These are phyloP conservation scores for Penicillium pancosmium DNA, from an alignment of 495 filamentous ascomycete genomes.

Conservation along the genomic window DNA sequence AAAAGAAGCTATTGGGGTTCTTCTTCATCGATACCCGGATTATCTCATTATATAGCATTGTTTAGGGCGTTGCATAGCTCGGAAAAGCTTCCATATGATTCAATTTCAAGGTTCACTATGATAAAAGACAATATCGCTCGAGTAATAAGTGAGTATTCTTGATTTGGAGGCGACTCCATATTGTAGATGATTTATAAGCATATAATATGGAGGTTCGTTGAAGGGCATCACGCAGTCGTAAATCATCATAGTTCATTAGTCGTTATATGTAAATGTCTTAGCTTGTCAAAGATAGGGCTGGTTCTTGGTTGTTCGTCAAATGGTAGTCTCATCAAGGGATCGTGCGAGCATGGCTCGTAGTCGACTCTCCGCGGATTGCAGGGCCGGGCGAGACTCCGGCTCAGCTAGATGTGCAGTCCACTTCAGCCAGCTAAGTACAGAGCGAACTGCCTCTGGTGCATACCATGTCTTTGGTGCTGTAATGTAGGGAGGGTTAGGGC, in stretches of 20 bases:
- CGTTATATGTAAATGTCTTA: conserved; percentile 1
- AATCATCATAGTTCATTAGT: conserved; percentile 20
- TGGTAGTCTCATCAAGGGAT: conserved; percentile 6
- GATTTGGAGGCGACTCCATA: background rate
- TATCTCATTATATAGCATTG: conserved; percentile 13
- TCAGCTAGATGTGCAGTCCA: conserved; percentile 26
- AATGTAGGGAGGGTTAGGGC: background rate
- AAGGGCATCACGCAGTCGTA: conserved; percentile 6
- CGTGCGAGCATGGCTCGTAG: conserved; percentile 44
- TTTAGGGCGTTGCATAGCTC: conserved; percentile 10
- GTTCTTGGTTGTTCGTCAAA: background rate
- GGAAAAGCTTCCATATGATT: background rate
- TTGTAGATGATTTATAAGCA: background rate
- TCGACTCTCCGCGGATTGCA: conserved; percentile 42
- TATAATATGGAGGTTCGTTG: background rate
- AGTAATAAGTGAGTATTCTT: background rate
- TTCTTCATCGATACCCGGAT: background rate
- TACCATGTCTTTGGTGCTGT: background rate
- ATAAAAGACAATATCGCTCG: background rate
- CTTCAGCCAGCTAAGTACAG: conserved; percentile 42
- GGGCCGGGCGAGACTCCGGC: conserved; percentile 17
- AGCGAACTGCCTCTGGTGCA: conserved; percentile 31
- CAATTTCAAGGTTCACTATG: background rate
- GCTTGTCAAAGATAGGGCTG: background rate
- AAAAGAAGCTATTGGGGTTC: background rate